Percentiles rank a stretch among this genome's conserved stretches.
These are phyloP conservation scores for Fraxinus angustifolia DNA, from an alignment of 305 asterid species.

Conservation along the genomic window DNA sequence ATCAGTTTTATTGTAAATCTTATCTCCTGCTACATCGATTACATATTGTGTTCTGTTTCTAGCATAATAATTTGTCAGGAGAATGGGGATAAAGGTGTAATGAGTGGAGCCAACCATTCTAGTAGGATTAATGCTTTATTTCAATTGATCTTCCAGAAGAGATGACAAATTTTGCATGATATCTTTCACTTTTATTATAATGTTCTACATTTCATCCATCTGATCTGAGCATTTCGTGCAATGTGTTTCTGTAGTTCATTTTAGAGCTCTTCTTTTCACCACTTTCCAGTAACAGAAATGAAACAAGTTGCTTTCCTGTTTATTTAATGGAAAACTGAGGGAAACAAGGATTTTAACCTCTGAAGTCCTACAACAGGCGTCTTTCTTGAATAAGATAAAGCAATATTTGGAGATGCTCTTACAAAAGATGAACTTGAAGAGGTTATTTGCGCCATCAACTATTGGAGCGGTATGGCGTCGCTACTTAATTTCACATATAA, in stretches of 20 bases:
- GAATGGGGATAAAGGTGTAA: not conserved
- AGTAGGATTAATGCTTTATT: not conserved
- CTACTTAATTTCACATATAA: slow-evolving; percentile 16
- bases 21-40: not conserved
- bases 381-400: slow-evolving; percentile 32
- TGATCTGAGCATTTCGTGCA: not conserved
- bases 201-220: not conserved
- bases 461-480: slow-evolving; percentile 61
- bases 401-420: slow-evolving; percentile 31
- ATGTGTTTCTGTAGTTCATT: not conserved
- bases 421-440: slow-evolving; percentile 63
- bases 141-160: not conserved
- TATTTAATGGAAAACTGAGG: not conserved
- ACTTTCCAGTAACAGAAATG: not conserved
- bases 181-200: not conserved
- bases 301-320: not conserved
- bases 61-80: not conserved
- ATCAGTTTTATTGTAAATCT: not conserved
- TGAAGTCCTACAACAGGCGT: slow-evolving; percentile 41
- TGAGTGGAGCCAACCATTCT: not conserved
- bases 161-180: not conserved
- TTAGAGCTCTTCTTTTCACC: not conserved
- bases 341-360: not conserved
- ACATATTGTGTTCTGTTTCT: not conserved
- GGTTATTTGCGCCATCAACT: slow-evolving; percentile 79